Base-by-base conservation (phyloP, 768 basidiomycete genomes). In the Boletus tomentosulus region DNA sequence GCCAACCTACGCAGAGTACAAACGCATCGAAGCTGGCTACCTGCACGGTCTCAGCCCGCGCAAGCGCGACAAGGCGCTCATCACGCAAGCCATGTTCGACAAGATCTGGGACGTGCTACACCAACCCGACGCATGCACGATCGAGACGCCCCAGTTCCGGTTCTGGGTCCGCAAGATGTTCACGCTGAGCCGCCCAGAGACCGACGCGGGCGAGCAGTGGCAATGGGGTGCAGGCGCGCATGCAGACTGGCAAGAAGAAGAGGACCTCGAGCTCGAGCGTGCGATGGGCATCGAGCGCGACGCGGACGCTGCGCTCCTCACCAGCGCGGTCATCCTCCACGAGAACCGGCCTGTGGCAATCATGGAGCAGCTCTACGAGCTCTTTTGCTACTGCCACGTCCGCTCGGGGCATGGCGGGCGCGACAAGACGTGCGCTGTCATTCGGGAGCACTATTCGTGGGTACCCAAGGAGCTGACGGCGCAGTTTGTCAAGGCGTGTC, bases 81-180 rank as follows among this genome's bases (percentile, higher is more conserved):
- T 92, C 66, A 82, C 81, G 12, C 85, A 84, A 61, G 70, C 70
- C 31, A 75, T 85, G 76, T 89, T 89, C 64, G 84, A 86, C 71
- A 73, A 82, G 43, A 84, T 90, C 68, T 85, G 85, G 79, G 78
- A 82, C 58, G 82, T 86, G 22, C 73, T 91, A 25, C 76, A 79
- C 35, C 70, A 78, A 51, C 81, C 82, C 6, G 74, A 77, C 1
- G 67, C 73, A 27, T 73, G 73, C 24, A 73, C 75, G 55, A 54
- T 76, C 49, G 70, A 68, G 41, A 84, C 80, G 2, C 78, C 87
- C 1, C 87, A 89, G 63, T 91, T 90, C 67, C 79, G 87, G 39
- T 89, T 84, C 69, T 91, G 89, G 89, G 88, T 83, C 12, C 83
- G 87, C 62, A 88, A 87, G 74, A 90, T 86, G 84, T 92, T 92